These are phyloP conservation scores for Candida cerambycidarum DNA, from an alignment of 805 yeast genomes.

Conservation along the genomic window DNA sequence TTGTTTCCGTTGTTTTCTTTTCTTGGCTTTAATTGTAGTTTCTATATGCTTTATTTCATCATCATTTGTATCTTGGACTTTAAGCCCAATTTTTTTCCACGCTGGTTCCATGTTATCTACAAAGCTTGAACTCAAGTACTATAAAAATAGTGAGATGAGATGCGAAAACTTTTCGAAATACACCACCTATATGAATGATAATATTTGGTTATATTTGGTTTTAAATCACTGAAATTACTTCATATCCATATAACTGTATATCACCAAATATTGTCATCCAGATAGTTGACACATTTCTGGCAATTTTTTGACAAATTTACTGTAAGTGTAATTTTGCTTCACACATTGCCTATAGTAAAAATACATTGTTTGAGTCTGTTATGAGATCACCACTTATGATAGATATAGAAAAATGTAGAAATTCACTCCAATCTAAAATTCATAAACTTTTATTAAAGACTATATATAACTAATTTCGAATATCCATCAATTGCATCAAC, in stretches of 20 bases:
- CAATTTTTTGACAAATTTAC: constrained; percentile 16
- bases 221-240: too few relatives aligned
- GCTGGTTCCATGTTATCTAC: constrained; percentile 50
- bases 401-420: constrained; percentile 49
- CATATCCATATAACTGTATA: not conserved
- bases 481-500: constrained; percentile 53
- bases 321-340: constrained; percentile 17
- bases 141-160: constrained; percentile 6
- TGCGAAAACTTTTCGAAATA: not conserved
- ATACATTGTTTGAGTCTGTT: constrained; percentile 50
- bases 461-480: constrained; percentile 36
- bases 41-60: constrained; percentile 45
- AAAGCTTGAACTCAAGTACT: not conserved
- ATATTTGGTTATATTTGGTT: not conserved
- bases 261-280: not conserved
- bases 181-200: not conserved
- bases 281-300: constrained; percentile 4
- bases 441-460: not conserved
- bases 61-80: constrained; percentile 51
- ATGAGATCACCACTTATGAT: constrained; percentile 29
- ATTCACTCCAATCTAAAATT: too few relatives aligned
- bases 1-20: constrained; percentile 11
- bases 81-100: constrained; percentile 77
- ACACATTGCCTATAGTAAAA: constrained; percentile 35
- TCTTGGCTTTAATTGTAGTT: constrained; percentile 32